phyloP scores from a whole-genome alignment of 257 asterid genomes.

The Jacaranda mimosifolia region DNA sequence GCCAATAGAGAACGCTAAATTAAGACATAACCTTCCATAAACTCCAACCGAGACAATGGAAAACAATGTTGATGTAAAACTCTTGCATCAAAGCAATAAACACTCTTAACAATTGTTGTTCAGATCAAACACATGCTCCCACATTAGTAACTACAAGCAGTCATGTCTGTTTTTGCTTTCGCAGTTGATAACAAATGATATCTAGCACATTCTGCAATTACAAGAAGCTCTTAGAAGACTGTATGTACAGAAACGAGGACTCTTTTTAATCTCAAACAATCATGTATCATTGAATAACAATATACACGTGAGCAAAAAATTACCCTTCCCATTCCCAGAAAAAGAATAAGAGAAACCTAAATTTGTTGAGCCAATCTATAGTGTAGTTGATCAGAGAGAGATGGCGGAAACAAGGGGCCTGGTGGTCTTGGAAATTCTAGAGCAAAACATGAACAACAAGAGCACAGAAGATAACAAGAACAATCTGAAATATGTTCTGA shows the following conservation, averaged over 20 bases:
- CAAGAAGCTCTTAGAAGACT: conserved; percentile 28
- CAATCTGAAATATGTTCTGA: conserved; percentile 86
- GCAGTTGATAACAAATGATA: not conserved
- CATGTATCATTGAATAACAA: conserved; percentile 33
- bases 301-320: conserved; percentile 47
- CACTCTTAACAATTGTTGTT: not conserved
- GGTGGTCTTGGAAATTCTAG: conserved; percentile 88
- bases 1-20: too few species aligned
- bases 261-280: conserved; percentile 29
- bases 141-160: not conserved
- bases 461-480: conserved; percentile 92
- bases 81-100: too few species aligned
- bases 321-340: conserved; percentile 21
- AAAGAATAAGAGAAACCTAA: conserved; percentile 24
- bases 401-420: conserved; percentile 83
- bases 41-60: too few species aligned
- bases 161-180: not conserved
- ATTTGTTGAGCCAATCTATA: conserved; percentile 27
- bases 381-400: conserved; percentile 52
- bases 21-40: too few species aligned
- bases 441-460: conserved; percentile 93
- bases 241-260: conserved; percentile 38
- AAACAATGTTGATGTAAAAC: too few species aligned
- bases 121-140: not conserved
- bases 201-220: conserved; percentile 10